phyloP scores from a whole-genome alignment of 1,284 basidiomycete species.

The Sporisorium iseilematis-ciliati region DNA sequence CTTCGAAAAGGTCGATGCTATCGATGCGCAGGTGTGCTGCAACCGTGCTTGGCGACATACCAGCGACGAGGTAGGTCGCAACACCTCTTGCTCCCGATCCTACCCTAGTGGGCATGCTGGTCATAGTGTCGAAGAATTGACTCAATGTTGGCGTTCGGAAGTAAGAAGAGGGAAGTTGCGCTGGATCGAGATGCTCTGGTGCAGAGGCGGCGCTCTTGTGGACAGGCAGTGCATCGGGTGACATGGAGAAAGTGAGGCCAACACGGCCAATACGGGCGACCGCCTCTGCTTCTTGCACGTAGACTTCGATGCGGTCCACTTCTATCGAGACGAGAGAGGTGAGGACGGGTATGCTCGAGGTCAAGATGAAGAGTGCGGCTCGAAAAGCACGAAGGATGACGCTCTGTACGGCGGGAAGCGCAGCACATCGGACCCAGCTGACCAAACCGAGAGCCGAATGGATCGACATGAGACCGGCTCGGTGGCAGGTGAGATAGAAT shows the following conservation, averaged over 20 bases:
- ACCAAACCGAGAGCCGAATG: slow-evolving; percentile 25
- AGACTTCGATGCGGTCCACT: slow-evolving; percentile 54
- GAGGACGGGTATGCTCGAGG: slow-evolving; percentile 54
- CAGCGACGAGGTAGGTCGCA: slow-evolving; percentile 50
- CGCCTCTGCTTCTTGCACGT: slow-evolving; percentile 50
- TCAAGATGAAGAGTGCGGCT: slow-evolving; percentile 50
- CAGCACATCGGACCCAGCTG: slow-evolving; percentile 21
- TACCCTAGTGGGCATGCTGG: slow-evolving; percentile 50
- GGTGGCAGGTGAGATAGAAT: slow-evolving; percentile 31
- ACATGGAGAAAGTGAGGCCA: slow-evolving; percentile 54
- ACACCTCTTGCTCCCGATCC: slow-evolving; percentile 53
- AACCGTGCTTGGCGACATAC: slow-evolving; percentile 52
- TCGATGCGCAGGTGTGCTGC: slow-evolving; percentile 45
- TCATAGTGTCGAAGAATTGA: slow-evolving; percentile 26
- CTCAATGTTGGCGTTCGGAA: slow-evolving; percentile 21
- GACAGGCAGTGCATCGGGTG: slow-evolving; percentile 22
- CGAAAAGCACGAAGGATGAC: slow-evolving; percentile 35
- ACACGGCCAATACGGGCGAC: slow-evolving; percentile 48
- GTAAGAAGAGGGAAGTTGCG: not conserved
- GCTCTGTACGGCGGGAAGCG: slow-evolving; percentile 24
- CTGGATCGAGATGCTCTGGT: not conserved
- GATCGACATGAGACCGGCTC: slow-evolving; percentile 34
- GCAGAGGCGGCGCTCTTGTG: not conserved
- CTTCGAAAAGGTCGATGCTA: slow-evolving; percentile 55
- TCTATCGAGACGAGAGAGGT: slow-evolving; percentile 62